Percentiles rank a stretch among this genome's conserved stretches.
phyloP scores from a whole-genome alignment of 495 filamentous ascomycete genomes.

The Coniosporium apollinis region DNA sequence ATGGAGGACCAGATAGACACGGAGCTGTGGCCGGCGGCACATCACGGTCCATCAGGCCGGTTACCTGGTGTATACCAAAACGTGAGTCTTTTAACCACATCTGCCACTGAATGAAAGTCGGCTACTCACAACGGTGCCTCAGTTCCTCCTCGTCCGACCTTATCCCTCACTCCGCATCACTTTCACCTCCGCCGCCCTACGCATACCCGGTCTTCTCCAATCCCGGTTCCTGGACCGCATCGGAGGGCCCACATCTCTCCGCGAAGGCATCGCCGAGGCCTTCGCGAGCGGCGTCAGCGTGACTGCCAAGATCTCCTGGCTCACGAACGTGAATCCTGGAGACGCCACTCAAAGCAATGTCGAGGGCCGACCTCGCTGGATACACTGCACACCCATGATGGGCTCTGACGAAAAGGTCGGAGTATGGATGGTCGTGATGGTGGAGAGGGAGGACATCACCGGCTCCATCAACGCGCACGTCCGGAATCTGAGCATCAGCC shows the following conservation, averaged over 20 bases:
- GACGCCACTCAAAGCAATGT: background rate
- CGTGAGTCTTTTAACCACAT: slow-evolving; percentile 13
- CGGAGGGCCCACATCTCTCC: slow-evolving; percentile 19
- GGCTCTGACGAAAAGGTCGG: slow-evolving; percentile 40
- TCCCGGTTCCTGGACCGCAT: slow-evolving; percentile 22
- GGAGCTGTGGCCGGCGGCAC: slow-evolving; percentile 12
- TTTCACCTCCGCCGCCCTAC: slow-evolving; percentile 23
- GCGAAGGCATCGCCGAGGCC: slow-evolving; percentile 20
- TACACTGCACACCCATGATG: slow-evolving; percentile 45
- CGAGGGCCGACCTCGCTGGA: slow-evolving; percentile 30
- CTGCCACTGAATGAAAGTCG: background rate
- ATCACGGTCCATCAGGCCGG: slow-evolving; percentile 19
- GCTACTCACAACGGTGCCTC: background rate
- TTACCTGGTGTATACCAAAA: slow-evolving; percentile 27
- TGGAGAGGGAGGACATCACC: slow-evolving; percentile 31
- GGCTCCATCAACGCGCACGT: slow-evolving; percentile 4
- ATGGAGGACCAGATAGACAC: slow-evolving; percentile 17
- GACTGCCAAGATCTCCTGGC: slow-evolving; percentile 24
- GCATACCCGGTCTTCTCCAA: slow-evolving; percentile 24
- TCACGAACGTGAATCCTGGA: slow-evolving; percentile 6
- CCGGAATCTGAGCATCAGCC: background rate
- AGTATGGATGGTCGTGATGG: slow-evolving; percentile 49
- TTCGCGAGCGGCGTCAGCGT: slow-evolving; percentile 19
- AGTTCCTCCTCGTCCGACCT: slow-evolving; percentile 25
- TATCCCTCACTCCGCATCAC: slow-evolving; percentile 27